phyloP scores from a whole-genome alignment of 2,329 filamentous ascomycete genomes.

The Fusarium sp. region DNA sequence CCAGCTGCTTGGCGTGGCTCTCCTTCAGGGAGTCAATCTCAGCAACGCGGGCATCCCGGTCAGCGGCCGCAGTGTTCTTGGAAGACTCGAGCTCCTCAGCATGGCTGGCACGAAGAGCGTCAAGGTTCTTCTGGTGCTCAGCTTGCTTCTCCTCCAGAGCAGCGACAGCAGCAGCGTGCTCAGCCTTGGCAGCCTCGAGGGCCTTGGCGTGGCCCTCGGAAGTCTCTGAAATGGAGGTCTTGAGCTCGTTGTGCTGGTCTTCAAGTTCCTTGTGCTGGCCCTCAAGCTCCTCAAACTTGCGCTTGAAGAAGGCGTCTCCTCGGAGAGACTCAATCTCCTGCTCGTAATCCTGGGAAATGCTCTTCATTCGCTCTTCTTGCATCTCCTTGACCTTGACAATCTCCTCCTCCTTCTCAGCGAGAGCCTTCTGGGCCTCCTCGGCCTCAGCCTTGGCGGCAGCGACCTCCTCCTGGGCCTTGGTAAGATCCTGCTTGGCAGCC shows the following conservation, averaged over 20 bases:
- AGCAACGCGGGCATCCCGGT: slow-evolving; percentile 59
- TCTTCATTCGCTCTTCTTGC: slow-evolving; percentile 69
- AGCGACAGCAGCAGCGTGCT: slow-evolving; percentile 57
- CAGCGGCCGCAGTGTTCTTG: slow-evolving; percentile 63
- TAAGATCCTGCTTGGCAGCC: slow-evolving; percentile 54
- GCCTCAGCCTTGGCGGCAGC: slow-evolving; percentile 62
- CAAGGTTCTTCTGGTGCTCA: slow-evolving; percentile 65
- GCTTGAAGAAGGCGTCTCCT: slow-evolving; percentile 73
- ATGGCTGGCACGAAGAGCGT: slow-evolving; percentile 67
- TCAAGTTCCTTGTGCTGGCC: slow-evolving; percentile 70
- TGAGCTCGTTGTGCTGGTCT: slow-evolving; percentile 64
- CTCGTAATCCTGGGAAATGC: slow-evolving; percentile 71
- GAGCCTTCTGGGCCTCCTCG: slow-evolving; percentile 59
- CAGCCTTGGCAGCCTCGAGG: slow-evolving; percentile 56
- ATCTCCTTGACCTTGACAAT: slow-evolving; percentile 65
- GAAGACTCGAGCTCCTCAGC: slow-evolving; percentile 69
- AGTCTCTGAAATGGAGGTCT: slow-evolving; percentile 51
- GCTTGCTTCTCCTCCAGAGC: slow-evolving; percentile 63
- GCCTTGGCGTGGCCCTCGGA: slow-evolving; percentile 55
- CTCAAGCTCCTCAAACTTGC: slow-evolving; percentile 71
- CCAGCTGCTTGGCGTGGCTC: slow-evolving; percentile 63
- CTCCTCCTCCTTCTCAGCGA: slow-evolving; percentile 60
- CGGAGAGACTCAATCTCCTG: slow-evolving; percentile 73
- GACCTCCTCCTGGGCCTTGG: slow-evolving; percentile 59
- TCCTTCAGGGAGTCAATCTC: slow-evolving; percentile 68